Evolutionary conservation across 2,329 filamentous ascomycete species (phyloP).

Genomic region (Talaromyces sp.): DNA sequence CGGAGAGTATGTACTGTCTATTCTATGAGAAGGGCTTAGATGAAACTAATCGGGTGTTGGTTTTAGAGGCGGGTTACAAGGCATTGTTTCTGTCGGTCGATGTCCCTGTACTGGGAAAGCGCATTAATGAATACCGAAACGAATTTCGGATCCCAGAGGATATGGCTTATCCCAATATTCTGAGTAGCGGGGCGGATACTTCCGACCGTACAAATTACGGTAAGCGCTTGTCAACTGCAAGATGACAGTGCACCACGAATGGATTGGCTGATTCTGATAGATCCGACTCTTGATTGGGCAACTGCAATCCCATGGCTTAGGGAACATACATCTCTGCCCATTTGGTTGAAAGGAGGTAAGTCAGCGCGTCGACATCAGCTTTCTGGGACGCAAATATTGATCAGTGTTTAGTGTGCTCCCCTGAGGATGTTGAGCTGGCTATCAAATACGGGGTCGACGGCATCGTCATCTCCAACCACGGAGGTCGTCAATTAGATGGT

Average conservation of each 20-base stretch:
- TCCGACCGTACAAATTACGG: slow-evolving; percentile 33
- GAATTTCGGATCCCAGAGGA: slow-evolving; percentile 52
- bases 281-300: slow-evolving; percentile 53
- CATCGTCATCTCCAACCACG: slow-evolving; percentile 14
- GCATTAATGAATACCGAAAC: slow-evolving; percentile 58
- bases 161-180: slow-evolving; percentile 49
- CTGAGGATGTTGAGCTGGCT: slow-evolving; percentile 5
- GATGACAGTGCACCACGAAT: background rate
- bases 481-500: slow-evolving; percentile 10
- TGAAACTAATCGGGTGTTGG: background rate
- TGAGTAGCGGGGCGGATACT: slow-evolving; percentile 28
- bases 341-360: slow-evolving; percentile 35
- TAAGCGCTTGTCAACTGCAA: slow-evolving; percentile 10
- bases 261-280: slow-evolving; percentile 20
- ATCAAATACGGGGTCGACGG: slow-evolving; percentile 7
- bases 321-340: slow-evolving; percentile 51
- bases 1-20: slow-evolving; percentile 41
- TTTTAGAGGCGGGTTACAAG: slow-evolving; percentile 52
- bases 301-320: slow-evolving; percentile 54
- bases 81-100: slow-evolving; percentile 61
- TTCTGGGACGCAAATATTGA: background rate
- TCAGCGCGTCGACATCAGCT: background rate
- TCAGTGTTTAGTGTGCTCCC: background rate
- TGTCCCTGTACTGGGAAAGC: slow-evolving; percentile 55
- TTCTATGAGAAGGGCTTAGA: background rate